Evolutionary conservation across 2,329 filamentous ascomycete species (phyloP).

Genomic region (Exophiala spinifera): DNA sequence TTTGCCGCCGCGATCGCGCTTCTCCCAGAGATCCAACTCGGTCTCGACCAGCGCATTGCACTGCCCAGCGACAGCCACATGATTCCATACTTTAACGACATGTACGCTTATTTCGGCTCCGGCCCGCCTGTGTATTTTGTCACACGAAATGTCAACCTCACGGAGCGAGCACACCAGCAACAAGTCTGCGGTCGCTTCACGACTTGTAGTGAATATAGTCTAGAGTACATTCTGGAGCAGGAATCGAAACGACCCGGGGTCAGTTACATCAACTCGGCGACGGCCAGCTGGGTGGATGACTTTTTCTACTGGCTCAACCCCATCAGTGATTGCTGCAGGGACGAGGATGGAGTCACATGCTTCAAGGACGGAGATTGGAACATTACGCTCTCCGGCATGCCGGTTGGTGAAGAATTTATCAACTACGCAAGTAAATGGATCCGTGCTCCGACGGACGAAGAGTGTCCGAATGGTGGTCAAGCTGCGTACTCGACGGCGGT

Average conservation of each 20-base stretch:
- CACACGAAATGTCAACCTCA: slow-evolving; percentile 74
- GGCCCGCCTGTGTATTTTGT: slow-evolving; percentile 97
- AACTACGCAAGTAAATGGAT: slow-evolving; percentile 83
- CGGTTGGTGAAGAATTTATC: slow-evolving; percentile 86
- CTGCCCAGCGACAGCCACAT: slow-evolving; percentile 92
- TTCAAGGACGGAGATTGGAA: slow-evolving; percentile 85
- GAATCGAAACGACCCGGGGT: slow-evolving; percentile 85
- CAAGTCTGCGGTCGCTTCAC: slow-evolving; percentile 89
- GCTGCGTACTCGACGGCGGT: slow-evolving; percentile 84
- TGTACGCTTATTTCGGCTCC: slow-evolving; percentile 86
- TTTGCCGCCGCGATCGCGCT: slow-evolving; percentile 83
- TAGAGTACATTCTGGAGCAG: slow-evolving; percentile 87
- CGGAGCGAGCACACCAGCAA: slow-evolving; percentile 71
- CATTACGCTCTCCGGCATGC: slow-evolving; percentile 84
- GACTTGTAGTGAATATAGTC: slow-evolving; percentile 76
- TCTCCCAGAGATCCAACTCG: slow-evolving; percentile 78
- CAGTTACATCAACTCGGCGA: slow-evolving; percentile 82
- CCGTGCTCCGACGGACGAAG: slow-evolving; percentile 70
- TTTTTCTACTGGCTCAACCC: slow-evolving; percentile 97
- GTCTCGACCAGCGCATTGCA: slow-evolving; percentile 90
- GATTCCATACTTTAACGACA: slow-evolving; percentile 92
- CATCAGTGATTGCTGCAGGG: slow-evolving; percentile 68
- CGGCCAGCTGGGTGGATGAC: slow-evolving; percentile 95
- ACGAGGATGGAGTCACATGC: slow-evolving; percentile 68
- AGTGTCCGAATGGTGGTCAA: slow-evolving; percentile 83